Evolutionary conservation across 352 stramenopile genomes (phyloP), one percentile per base, ranked within the genome.

Genomic region (Phytophthora syringae): DNA sequence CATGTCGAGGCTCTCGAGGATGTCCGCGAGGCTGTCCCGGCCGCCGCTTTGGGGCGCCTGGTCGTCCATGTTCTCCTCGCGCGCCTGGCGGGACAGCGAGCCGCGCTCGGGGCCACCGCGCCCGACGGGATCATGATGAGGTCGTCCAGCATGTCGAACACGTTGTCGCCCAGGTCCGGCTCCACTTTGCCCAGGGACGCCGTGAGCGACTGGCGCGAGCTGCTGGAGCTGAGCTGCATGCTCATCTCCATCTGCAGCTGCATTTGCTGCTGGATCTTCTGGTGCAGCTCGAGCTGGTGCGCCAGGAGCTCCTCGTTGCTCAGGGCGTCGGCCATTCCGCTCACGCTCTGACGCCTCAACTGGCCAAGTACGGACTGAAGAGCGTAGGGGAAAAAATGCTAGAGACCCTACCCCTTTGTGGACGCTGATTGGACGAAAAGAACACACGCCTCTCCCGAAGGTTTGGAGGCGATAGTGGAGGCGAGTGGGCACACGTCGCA

Each of bases 81-180:
- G 52, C 52, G 84, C 72, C 27, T 80, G 67, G 52, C 90, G 90
- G 22, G 81, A 91, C 16, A 93, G 55, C n/a, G 77, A 89, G 27
- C 67, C 73, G 53, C 85, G 79, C 58, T 92, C 5, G 82, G 64
- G 7, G 81, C 64, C 15, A 85, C 75, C 0, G 72, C 73, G 1
- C 80, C 71, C 1, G 77, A 84, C 40, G 81, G 79, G 62, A 94
- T 90, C 80, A 92, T 90, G 64, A 94, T 92, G 58, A 94, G 78
- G 54, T 94, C 86, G 73, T 94, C 86, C 32, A 94, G 72, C 86
- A 94, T 94, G 65, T 94, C 86, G 61, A 94, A 94, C 27, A 94
- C 82, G 71, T 89, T 94, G 72, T 94, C 86, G 32, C 82, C 84
- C 24, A 93, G 64, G 57, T 94, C 86, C 2, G 86, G 84, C 68